Evolutionary conservation across 1,284 basidiomycete genomes (phyloP).

Genomic region (Cutaneotrichosporon daszewskae): DNA sequence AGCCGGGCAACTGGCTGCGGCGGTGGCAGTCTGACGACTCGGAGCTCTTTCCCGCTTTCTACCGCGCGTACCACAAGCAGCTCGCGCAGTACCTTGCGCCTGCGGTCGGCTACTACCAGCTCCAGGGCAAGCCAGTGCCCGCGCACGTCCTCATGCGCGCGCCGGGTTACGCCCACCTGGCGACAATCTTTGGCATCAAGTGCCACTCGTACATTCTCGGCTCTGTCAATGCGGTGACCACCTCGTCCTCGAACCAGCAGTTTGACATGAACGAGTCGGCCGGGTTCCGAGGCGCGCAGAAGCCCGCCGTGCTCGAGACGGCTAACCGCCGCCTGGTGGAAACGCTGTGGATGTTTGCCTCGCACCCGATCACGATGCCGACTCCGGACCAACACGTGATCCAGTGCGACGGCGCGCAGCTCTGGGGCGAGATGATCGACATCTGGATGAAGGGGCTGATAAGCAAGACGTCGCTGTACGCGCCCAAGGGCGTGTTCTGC

Average conservation of each 20-base stretch:
- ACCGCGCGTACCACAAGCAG: slow-evolving; percentile 52
- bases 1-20: slow-evolving; percentile 48
- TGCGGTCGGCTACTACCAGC: slow-evolving; percentile 38
- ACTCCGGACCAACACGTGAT: slow-evolving; percentile 24
- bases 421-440: slow-evolving; percentile 49
- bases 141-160: slow-evolving; percentile 44
- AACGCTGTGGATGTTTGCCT: slow-evolving; percentile 49
- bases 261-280: slow-evolving; percentile 52
- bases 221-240: slow-evolving; percentile 49
- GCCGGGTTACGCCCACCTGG: slow-evolving; percentile 50
- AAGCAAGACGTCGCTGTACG: slow-evolving; percentile 51
- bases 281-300: slow-evolving; percentile 49
- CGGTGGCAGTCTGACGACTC: slow-evolving; percentile 52
- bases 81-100: slow-evolving; percentile 48
- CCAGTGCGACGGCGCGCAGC: slow-evolving; percentile 42
- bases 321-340: slow-evolving; percentile 51
- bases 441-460: slow-evolving; percentile 50
- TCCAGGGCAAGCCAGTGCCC: slow-evolving; percentile 33
- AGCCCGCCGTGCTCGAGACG: slow-evolving; percentile 52
- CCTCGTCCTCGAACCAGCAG: slow-evolving; percentile 41
- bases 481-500: slow-evolving; percentile 51
- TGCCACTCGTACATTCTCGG: slow-evolving; percentile 50
- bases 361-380: slow-evolving; percentile 35
- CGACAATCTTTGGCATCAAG: slow-evolving; percentile 47
- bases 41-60: slow-evolving; percentile 53